Evolutionary conservation across 2,329 filamentous ascomycete species (phyloP).

Genomic region (Pseudocercospora macadamiae): DNA sequence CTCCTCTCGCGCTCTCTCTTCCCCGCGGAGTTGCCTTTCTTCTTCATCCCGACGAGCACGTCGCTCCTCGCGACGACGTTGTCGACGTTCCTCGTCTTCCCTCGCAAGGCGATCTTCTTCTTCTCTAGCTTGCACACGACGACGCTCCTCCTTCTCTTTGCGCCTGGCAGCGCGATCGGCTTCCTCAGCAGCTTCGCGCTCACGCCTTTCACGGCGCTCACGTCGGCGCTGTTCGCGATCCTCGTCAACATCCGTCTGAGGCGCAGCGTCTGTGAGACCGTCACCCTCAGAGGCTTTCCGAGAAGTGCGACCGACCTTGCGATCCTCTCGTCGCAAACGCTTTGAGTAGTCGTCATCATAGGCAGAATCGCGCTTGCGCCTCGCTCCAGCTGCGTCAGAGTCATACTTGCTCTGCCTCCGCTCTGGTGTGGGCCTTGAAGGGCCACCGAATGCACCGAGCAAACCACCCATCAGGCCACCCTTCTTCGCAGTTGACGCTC

Average conservation of each 20-base stretch:
- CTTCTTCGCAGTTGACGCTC: conserved; percentile 63
- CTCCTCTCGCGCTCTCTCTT: conserved; percentile 35
- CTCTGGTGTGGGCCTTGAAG: conserved; percentile 34
- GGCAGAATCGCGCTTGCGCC: conserved; percentile 37
- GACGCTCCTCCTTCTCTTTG: conserved; percentile 31
- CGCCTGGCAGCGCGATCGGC: conserved; percentile 33
- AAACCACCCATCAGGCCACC: conserved; percentile 61
- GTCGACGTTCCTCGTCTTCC: conserved; percentile 36
- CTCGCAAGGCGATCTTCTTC: conserved; percentile 35
- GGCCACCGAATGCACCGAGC: conserved; percentile 44
- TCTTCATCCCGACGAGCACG: conserved; percentile 36
- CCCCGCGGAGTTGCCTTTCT: conserved; percentile 34
- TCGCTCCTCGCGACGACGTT: conserved; percentile 31
- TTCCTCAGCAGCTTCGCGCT: conserved; percentile 45
- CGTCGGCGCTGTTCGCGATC: conserved; percentile 38
- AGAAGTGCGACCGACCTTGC: conserved; percentile 37
- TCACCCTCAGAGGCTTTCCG: conserved; percentile 37
- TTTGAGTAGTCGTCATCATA: conserved; percentile 40
- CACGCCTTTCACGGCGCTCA: conserved; percentile 39
- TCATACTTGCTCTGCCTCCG: conserved; percentile 39
- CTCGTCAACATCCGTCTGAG: conserved; percentile 34
- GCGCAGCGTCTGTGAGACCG: conserved; percentile 31
- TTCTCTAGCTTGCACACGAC: conserved; percentile 32
- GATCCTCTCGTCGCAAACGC: conserved; percentile 41
- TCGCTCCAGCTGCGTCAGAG: conserved; percentile 36